Evolutionary conservation across 2,329 filamentous ascomycete species (phyloP).

Genomic region (Massarina eburnea): DNA sequence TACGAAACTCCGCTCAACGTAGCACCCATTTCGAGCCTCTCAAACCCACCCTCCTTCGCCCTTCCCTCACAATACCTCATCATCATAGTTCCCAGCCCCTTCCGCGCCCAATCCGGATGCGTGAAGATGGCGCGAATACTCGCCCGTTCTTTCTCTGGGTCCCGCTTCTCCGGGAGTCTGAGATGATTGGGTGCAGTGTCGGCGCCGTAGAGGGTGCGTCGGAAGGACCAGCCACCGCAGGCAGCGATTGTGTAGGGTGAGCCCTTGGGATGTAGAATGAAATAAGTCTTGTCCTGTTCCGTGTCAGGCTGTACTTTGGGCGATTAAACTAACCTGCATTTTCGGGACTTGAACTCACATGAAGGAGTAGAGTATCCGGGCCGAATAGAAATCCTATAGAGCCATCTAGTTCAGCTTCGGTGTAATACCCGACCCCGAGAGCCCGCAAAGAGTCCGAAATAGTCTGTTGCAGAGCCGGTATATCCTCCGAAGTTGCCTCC

Average conservation of each 20-base stretch:
- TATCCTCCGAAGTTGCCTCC: conserved; percentile 29
- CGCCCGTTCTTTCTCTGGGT: conserved; percentile 30
- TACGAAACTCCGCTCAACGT: conserved; percentile 34
- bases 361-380: conserved; percentile 37
- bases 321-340: no score
- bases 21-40: conserved; percentile 38
- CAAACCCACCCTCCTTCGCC: conserved; percentile 30
- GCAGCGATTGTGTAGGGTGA: conserved; percentile 28
- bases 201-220: conserved; percentile 37
- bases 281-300: conserved; percentile 33
- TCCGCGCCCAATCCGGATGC: conserved; percentile 16
- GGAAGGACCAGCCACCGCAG: conserved; percentile 42
- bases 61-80: conserved; percentile 39
- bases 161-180: conserved; percentile 32
- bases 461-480: conserved; percentile 32
- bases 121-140: conserved; percentile 42
- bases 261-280: conserved; percentile 30
- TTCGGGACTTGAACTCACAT: conserved; percentile 8
- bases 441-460: conserved; percentile 32
- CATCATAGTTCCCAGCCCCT: conserved; percentile 38
- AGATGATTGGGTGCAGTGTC: conserved; percentile 26
- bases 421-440: conserved; percentile 31
- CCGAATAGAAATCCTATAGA: conserved; percentile 42
- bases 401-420: conserved; percentile 36
- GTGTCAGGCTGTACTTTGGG: no score